phyloP scores from a whole-genome alignment of 1,139 yeast genomes.

The Geotrichum aggregatum region DNA sequence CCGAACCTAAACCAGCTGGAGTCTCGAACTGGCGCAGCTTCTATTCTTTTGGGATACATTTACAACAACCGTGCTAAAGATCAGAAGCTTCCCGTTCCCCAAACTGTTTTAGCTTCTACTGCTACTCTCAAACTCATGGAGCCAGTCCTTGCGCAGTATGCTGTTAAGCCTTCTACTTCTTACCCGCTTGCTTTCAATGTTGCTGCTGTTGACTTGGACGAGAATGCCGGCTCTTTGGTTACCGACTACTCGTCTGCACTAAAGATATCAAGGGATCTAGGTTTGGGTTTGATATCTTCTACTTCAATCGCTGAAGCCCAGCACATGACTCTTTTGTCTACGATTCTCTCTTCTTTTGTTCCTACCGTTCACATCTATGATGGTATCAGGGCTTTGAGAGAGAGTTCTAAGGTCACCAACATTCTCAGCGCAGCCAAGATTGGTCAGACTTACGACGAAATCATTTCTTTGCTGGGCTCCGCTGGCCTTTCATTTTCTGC shows the following conservation, averaged over 20 bases:
- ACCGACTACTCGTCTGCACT: slow-evolving; percentile 67
- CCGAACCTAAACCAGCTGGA: slow-evolving; percentile 62
- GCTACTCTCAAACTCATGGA: slow-evolving; percentile 66
- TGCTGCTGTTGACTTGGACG: slow-evolving; percentile 68
- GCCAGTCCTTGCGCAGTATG: slow-evolving; percentile 47
- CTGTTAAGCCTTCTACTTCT: slow-evolving; percentile 32
- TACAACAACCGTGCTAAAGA: slow-evolving; percentile 31
- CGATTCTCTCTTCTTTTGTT: slow-evolving; percentile 56
- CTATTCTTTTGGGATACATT: slow-evolving; percentile 71
- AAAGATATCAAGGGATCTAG: slow-evolving; percentile 59
- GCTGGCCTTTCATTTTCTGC: slow-evolving; percentile 16
- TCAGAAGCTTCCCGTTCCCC: slow-evolving; percentile 27
- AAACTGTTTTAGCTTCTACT: slow-evolving; percentile 58
- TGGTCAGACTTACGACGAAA: slow-evolving; percentile 43
- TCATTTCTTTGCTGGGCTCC: slow-evolving; percentile 27
- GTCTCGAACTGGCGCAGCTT: slow-evolving; percentile 81
- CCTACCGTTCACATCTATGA: slow-evolving; percentile 74
- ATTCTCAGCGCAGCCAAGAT: slow-evolving; percentile 49
- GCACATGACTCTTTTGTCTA: slow-evolving; percentile 61
- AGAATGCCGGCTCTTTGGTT: slow-evolving; percentile 48
- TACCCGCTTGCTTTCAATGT: slow-evolving; percentile 59
- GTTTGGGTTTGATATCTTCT: slow-evolving; percentile 71
- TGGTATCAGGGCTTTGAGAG: slow-evolving; percentile 65
- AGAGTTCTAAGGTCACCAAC: slow-evolving; percentile 48
- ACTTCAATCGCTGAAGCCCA: slow-evolving; percentile 48